phyloP scores from a whole-genome alignment of 78 protist species.

The Dictyostelium purpureum region DNA sequence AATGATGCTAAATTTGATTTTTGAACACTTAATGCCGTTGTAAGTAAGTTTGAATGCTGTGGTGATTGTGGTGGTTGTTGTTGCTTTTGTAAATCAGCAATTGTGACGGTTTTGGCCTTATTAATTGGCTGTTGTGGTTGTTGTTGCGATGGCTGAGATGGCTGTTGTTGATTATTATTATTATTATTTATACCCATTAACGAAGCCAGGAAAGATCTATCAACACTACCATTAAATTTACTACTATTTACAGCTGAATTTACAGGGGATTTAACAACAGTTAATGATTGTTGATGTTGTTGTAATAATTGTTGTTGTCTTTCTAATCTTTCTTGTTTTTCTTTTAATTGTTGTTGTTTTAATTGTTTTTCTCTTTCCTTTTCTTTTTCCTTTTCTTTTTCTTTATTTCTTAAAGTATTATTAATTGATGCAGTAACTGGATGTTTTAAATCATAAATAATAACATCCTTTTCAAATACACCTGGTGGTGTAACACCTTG shows the following conservation, averaged over 20 bases:
- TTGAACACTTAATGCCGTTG: background rate
- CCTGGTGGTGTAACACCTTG: slow-evolving; percentile 75
- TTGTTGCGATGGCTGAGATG: background rate
- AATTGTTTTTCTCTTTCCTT: background rate
- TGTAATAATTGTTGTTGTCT: background rate
- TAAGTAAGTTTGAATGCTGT: background rate
- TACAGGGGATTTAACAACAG: background rate
- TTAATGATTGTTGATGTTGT: background rate
- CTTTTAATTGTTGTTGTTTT: slow-evolving; percentile 13
- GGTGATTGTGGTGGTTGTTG: background rate
- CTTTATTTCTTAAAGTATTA: slow-evolving; percentile 46
- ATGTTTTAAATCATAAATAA: slow-evolving; percentile 41
- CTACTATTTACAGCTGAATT: background rate
- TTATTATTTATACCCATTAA: slow-evolving; percentile 5
- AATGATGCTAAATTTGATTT: slow-evolving; percentile 26
- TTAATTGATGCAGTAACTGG: slow-evolving; percentile 64
- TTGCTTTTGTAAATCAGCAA: background rate
- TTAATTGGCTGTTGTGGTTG: background rate
- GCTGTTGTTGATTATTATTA: background rate
- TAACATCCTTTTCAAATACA: slow-evolving; percentile 57
- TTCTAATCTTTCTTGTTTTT: background rate
- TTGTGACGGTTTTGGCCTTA: slow-evolving; percentile 30
- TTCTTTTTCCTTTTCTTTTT: slow-evolving; percentile 71
- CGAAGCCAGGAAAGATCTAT: slow-evolving; percentile 53
- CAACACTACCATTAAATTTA: slow-evolving; percentile 63